Conservation (phyloP, 2,329 filamentous ascomycete genomes). For the Aspergillus neotritici region DNA sequence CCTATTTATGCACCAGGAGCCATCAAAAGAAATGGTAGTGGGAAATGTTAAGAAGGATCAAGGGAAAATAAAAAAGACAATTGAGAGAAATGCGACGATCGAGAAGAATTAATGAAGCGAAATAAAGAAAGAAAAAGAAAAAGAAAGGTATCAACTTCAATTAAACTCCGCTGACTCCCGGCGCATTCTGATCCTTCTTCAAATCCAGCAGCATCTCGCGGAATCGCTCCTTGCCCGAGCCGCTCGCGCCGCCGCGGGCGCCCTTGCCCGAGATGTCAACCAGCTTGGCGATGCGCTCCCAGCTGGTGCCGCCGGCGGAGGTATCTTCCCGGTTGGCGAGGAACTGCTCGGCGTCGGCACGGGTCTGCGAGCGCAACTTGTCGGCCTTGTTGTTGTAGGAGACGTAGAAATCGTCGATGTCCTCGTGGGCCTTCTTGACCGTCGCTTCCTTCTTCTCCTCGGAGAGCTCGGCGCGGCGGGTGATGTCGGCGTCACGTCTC, state of each 20-base stretch:
- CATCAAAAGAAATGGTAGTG: background rate
- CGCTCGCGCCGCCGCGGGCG: constrained; percentile 73
- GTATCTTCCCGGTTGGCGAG: constrained; percentile 84
- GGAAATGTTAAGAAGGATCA: too few relatives aligned
- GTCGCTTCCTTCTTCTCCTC: constrained; percentile 77
- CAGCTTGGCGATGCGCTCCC: constrained; percentile 95
- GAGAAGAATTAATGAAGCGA: too few relatives aligned
- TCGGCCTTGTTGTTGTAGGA: constrained; percentile 99
- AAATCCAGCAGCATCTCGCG: constrained; percentile 80
- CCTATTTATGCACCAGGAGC: too few relatives aligned
- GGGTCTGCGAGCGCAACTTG: constrained; percentile 81
- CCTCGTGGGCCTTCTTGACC: constrained; percentile 80
- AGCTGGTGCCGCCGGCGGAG: constrained; percentile 89
- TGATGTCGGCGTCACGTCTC: constrained; percentile 73
- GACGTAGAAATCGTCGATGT: constrained; percentile 98
- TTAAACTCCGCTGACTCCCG: constrained; percentile 50
- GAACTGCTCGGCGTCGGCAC: constrained; percentile 90
- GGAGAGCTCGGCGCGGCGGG: constrained; percentile 79
- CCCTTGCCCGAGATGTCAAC: constrained; percentile 98
- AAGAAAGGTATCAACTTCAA: background rate
- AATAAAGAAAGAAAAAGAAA: too few relatives aligned
- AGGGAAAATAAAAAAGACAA: too few relatives aligned
- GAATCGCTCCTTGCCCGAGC: constrained; percentile 94
- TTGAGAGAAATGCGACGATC: too few relatives aligned
- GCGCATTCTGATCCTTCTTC: constrained; percentile 88